Conservation (phyloP, 768 basidiomycete species). For the Grammothele lineata region DNA sequence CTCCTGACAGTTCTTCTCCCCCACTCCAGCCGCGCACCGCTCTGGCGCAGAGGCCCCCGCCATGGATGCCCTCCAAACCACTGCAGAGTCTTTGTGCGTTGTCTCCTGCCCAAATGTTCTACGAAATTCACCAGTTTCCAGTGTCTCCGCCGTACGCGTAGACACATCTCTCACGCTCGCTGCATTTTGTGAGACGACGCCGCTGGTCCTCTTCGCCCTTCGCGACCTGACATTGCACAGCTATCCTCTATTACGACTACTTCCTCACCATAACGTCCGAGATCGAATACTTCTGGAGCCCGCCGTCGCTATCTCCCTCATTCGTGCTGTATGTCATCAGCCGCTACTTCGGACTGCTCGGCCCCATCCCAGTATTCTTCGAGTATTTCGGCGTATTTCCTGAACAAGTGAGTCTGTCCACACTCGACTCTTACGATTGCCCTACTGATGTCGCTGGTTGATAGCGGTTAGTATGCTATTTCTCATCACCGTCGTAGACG, state of each 20-base stretch:
- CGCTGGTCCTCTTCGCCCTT: background rate
- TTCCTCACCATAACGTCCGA: constrained; percentile 40
- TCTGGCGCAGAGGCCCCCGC: no score
- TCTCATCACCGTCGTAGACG: no score
- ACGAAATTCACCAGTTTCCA: no score
- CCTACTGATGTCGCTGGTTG: no score
- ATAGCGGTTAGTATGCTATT: no score
- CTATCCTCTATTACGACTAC: constrained; percentile 41
- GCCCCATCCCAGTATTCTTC: constrained; percentile 16
- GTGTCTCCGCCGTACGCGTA: constrained; percentile 4
- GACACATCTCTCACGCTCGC: constrained; percentile 1
- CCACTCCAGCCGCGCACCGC: no score
- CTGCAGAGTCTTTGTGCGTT: constrained; percentile 6
- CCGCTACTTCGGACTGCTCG: constrained; percentile 22
- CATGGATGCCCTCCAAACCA: background rate
- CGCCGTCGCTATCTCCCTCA: constrained; percentile 6
- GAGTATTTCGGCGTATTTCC: constrained; percentile 6
- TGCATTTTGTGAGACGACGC: constrained; percentile 1
- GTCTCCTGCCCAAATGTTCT: no score
- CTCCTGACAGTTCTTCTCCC: no score
- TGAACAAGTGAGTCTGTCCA: background rate
- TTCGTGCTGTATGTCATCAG: constrained; percentile 20
- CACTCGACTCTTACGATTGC: no score
- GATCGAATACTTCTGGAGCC: constrained; percentile 41
- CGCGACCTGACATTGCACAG: constrained; percentile 6